Percentiles rank a stretch among this genome's conserved stretches.
Conservation (phyloP, 352 stramenopile genomes). For the Globisporangium solare region DNA sequence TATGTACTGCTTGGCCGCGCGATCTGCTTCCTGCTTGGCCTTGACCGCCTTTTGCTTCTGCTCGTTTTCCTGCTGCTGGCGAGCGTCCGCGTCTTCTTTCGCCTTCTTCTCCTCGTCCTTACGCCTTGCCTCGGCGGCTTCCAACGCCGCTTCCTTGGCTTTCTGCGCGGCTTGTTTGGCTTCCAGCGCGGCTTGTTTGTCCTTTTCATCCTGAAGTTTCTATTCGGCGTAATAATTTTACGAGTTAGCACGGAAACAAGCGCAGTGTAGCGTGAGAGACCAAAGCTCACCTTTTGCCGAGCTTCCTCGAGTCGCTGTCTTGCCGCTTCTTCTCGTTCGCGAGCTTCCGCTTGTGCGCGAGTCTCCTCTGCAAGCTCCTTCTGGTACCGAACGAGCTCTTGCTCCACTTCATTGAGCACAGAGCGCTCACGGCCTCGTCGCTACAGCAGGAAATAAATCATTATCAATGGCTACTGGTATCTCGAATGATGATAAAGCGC, state of each 20-base stretch:
- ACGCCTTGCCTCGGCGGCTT: constrained; percentile 14
- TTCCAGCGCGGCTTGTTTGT: constrained; percentile 11
- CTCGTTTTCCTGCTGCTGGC: constrained; percentile 25
- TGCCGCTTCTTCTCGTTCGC: constrained; percentile 29
- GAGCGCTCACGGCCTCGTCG: constrained; percentile 33
- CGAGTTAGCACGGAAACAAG: no score
- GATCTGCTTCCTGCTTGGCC: constrained; percentile 27
- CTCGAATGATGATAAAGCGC: not conserved
- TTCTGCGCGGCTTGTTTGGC: constrained; percentile 20
- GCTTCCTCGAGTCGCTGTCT: constrained; percentile 24
- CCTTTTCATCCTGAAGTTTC: constrained; percentile 24
- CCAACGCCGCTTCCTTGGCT: constrained; percentile 10
- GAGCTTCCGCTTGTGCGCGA: constrained; percentile 27
- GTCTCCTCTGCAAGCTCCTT: constrained; percentile 25
- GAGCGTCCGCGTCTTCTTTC: constrained; percentile 18
- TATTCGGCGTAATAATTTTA: not conserved
- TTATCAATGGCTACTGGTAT: not conserved
- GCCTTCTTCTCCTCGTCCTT: constrained; percentile 20
- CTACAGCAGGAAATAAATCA: constrained; percentile 9
- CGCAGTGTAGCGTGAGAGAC: not conserved
- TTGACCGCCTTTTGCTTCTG: constrained; percentile 25
- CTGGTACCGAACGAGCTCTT: constrained; percentile 43
- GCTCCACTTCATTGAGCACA: constrained; percentile 39
- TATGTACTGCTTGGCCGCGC: constrained; percentile 37
- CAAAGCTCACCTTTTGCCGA: constrained; percentile 26